Percentiles rank a stretch among this genome's conserved stretches.
Evolutionary conservation across 164 flowering plant species (phyloP).

Genomic region (Umbellularia californica): DNA sequence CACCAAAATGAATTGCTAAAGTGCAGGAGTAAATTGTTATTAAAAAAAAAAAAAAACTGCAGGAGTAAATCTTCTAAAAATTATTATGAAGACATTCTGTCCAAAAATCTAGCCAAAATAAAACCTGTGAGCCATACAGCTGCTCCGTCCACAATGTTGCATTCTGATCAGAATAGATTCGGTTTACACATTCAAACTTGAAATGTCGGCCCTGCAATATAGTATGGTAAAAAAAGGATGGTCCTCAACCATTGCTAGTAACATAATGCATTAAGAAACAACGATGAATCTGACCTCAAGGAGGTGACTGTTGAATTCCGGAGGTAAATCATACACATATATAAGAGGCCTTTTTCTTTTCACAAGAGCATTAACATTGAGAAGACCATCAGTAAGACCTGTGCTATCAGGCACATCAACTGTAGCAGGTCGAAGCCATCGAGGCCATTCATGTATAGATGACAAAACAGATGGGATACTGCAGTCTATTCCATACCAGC

Average conservation of each 20-base stretch:
- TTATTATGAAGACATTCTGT: not conserved
- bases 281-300: conserved; percentile 65
- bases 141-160: conserved; percentile 87
- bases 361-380: conserved; percentile 51
- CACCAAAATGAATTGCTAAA: not conserved
- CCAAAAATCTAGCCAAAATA: not conserved
- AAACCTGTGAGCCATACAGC: conserved; percentile 93
- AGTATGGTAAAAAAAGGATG: not conserved
- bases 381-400: conserved; percentile 25
- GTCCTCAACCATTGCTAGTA: not conserved
- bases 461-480: conserved; percentile 78
- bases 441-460: conserved; percentile 75
- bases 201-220: conserved; percentile 83
- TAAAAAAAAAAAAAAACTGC: too few species aligned
- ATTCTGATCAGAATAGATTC: conserved; percentile 69
- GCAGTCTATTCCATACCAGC: conserved; percentile 96
- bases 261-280: not conserved
- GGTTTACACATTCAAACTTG: conserved; percentile 83
- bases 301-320: conserved; percentile 83
- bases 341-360: conserved; percentile 88
- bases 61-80: not conserved
- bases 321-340: conserved; percentile 92
- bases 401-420: conserved; percentile 47
- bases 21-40: not conserved
- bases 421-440: conserved; percentile 87